phyloP scores from a whole-genome alignment of 179 eudicot species.

The Vitellaria paradoxa region DNA sequence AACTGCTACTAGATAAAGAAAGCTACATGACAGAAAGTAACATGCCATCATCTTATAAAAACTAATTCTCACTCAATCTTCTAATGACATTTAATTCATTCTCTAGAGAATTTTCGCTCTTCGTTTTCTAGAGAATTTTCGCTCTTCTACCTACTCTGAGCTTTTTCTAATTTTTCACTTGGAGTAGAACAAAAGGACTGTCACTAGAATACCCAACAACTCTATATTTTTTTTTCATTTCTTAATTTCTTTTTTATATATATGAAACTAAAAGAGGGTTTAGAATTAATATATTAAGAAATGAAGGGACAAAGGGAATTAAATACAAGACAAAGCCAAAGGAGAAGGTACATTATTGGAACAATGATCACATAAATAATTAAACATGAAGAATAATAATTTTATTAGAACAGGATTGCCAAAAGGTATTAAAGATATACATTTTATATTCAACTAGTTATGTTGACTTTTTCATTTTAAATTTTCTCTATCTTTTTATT shows the following conservation, averaged over 20 bases:
- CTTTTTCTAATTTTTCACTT: conserved; percentile 20
- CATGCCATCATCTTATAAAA: not conserved
- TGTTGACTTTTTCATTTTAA: conserved; percentile 10
- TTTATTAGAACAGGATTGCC: conserved; percentile 6
- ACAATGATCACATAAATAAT: not conserved
- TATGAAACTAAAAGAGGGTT: conserved; percentile 21
- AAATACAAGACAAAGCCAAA: conserved; percentile 30
- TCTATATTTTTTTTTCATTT: conserved; percentile 22
- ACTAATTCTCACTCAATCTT: conserved; percentile 13
- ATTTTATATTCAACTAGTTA: not conserved
- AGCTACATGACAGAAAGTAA: not conserved
- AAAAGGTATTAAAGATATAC: not conserved
- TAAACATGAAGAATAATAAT: not conserved
- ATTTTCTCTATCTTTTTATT: not conserved
- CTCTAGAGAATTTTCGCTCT: conserved; percentile 1
- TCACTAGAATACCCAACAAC: conserved; percentile 30
- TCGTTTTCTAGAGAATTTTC: conserved; percentile 7
- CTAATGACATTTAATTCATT: conserved; percentile 8
- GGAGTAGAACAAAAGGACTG: conserved; percentile 29
- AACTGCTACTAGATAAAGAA: not conserved
- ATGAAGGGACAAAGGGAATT: conserved; percentile 18
- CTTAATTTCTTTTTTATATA: no score
- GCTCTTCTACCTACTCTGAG: conserved; percentile 20
- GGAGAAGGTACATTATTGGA: conserved; percentile 47
- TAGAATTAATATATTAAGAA: conserved; percentile 15